A percentile compares a stretch with the other conserved stretches of the same genome.
phyloP scores from a whole-genome alignment of 2,329 filamentous ascomycete genomes.

The Juglanconis oblonga region DNA sequence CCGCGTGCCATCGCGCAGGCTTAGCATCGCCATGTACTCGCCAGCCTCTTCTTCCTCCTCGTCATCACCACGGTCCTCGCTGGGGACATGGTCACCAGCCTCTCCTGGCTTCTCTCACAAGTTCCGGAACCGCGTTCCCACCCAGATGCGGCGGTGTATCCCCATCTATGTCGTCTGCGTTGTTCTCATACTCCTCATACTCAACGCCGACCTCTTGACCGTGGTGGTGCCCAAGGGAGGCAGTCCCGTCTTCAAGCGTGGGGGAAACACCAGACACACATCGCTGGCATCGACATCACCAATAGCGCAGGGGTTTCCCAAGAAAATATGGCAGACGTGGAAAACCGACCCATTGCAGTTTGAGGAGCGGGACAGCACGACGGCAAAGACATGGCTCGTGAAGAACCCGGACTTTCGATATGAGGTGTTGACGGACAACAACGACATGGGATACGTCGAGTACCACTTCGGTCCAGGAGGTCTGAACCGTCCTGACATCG shows the following conservation, averaged over 20 bases:
- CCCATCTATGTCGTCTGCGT: constrained; percentile 44
- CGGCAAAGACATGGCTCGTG: constrained; percentile 61
- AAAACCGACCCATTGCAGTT: constrained; percentile 67
- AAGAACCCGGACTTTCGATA: constrained; percentile 67
- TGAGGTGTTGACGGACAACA: constrained; percentile 67
- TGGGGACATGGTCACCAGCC: constrained; percentile 23
- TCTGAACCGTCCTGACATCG: constrained; percentile 64
- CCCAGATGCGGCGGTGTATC: constrained; percentile 40
- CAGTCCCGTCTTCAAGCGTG: constrained; percentile 25
- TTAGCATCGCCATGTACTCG: constrained; percentile 14
- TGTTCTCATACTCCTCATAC: constrained; percentile 42
- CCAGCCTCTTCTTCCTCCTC: constrained; percentile 6
- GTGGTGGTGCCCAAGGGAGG: constrained; percentile 6
- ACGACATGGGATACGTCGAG: constrained; percentile 66
- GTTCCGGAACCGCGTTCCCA: constrained; percentile 28
- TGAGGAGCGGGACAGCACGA: constrained; percentile 58
- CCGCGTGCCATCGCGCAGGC: constrained; percentile 2
- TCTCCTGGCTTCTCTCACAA: constrained; percentile 24
- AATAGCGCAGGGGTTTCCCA: constrained; percentile 43
- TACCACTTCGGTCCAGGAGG: constrained; percentile 63
- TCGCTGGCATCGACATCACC: constrained; percentile 11
- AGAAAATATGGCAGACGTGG: constrained; percentile 77
- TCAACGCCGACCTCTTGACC: constrained; percentile 40
- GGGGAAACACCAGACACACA: constrained; percentile 18
- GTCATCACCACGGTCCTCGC: constrained; percentile 15